A percentile compares a stretch with the other conserved stretches of the same genome.
Evolutionary conservation across 2,329 filamentous ascomycete species (phyloP).

Genomic region (Sporothrix dimorphospora): DNA sequence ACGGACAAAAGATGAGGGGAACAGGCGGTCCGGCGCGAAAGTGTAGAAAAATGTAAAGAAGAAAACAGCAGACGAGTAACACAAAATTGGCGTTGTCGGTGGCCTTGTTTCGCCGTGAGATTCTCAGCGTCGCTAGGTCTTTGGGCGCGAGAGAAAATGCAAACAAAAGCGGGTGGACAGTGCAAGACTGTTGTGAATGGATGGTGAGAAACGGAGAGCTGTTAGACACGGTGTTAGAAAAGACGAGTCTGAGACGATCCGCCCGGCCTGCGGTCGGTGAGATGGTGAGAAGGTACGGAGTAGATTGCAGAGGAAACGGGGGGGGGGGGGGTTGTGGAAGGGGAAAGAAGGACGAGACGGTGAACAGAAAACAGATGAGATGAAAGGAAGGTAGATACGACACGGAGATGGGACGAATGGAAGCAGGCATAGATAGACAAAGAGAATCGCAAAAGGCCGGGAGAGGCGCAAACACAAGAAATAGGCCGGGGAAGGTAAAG

Average conservation of each 20-base stretch:
- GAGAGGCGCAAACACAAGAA: conserved; percentile 10
- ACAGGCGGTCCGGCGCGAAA: conserved; percentile 24
- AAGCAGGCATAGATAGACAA: neutral
- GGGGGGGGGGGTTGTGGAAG: neutral
- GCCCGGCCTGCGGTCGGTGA: neutral
- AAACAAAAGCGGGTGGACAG: neutral
- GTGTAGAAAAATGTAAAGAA: neutral
- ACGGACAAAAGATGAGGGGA: conserved; percentile 26
- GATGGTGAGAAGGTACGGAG: neutral
- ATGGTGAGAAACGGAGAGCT: neutral
- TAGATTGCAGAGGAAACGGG: neutral
- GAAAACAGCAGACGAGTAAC: neutral
- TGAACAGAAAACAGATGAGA: neutral
- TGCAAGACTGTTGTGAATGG: neutral
- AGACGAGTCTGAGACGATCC: neutral
- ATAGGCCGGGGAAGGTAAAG: neutral
- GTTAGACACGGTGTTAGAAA: neutral
- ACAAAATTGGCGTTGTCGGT: neutral
- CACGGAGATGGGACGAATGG: conserved; percentile 1
- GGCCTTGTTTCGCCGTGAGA: neutral
- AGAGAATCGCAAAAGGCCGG: neutral
- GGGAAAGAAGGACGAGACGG: neutral
- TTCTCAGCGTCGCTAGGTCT: neutral
- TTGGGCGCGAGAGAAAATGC: neutral
- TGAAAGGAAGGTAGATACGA: conserved; percentile 8